phyloP scores from a whole-genome alignment of 768 basidiomycete genomes.

The Serendipita sp. region DNA sequence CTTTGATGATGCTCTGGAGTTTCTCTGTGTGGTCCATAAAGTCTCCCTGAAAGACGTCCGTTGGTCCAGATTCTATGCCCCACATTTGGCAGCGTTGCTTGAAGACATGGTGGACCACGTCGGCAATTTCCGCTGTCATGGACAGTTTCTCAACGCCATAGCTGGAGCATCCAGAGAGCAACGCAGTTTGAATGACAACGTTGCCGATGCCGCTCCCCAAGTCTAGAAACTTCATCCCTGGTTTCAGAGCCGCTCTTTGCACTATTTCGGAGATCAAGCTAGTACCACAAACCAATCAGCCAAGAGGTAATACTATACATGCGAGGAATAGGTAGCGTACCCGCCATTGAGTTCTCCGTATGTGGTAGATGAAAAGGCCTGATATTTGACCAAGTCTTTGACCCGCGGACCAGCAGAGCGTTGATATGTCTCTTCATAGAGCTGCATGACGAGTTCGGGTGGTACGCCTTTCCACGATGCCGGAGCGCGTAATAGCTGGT shows the following conservation, averaged over 20 bases:
- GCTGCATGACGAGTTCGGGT: conserved; percentile 47
- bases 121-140: conserved; percentile 65
- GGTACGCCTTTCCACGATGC: conserved; percentile 45
- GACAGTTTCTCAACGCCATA: conserved; percentile 70
- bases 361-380: conserved; percentile 66
- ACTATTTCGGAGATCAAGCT: conserved; percentile 46
- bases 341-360: conserved; percentile 82
- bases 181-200: conserved; percentile 61
- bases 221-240: conserved; percentile 59
- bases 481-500: conserved; percentile 9
- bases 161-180: conserved; percentile 62
- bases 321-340: conserved; percentile 18
- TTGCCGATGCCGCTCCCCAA: conserved; percentile 80
- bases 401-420: conserved; percentile 82
- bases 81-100: conserved; percentile 73
- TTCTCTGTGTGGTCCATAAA: conserved; percentile 49
- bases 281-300: neutral
- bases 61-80: conserved; percentile 61
- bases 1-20: conserved; percentile 49
- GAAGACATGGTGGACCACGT: conserved; percentile 58
- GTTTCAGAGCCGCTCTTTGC: conserved; percentile 34
- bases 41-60: conserved; percentile 71
- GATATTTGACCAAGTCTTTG: conserved; percentile 61
- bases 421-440: conserved; percentile 86
- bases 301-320: neutral